A percentile compares a stretch with the other conserved stretches of the same genome.
These are phyloP conservation scores for Psilocybe azurescens DNA, from an alignment of 768 basidiomycete genomes.

Conservation along the genomic window DNA sequence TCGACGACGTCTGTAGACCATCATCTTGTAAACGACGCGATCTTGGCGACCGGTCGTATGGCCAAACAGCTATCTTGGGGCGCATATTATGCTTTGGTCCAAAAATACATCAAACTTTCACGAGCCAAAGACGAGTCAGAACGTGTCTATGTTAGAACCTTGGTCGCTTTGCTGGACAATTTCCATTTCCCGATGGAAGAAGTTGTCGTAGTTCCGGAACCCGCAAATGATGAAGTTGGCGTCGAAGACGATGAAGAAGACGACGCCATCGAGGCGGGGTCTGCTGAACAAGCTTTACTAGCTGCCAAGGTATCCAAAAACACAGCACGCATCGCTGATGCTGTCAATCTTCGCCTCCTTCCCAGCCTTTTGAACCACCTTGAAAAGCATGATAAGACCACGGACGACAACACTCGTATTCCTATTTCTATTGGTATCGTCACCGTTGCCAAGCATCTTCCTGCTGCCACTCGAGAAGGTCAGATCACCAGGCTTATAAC, in stretches of 20 bases:
- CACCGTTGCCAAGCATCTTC: conserved; percentile 83
- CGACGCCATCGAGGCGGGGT: conserved; percentile 19
- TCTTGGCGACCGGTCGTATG: conserved; percentile 78
- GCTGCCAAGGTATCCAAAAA: conserved; percentile 20
- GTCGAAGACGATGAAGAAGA: conserved; percentile 38
- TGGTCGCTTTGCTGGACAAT: conserved; percentile 85
- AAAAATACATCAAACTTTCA: conserved; percentile 77
- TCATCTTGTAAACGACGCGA: conserved; percentile 89
- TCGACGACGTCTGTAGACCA: conserved; percentile 73
- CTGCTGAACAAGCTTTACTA: conserved; percentile 7
- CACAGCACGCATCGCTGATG: conserved; percentile 65
- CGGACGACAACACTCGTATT: conserved; percentile 85
- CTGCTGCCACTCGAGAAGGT: conserved; percentile 59
- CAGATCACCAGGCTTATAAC: conserved; percentile 84
- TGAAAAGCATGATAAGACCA: conserved; percentile 78
- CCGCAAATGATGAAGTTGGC: conserved; percentile 37
- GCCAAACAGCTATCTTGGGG: conserved; percentile 83
- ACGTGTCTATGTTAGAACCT: conserved; percentile 81
- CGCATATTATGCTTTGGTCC: conserved; percentile 78
- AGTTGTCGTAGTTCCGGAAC: conserved; percentile 36
- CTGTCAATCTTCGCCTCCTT: conserved; percentile 76
- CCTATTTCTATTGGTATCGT: conserved; percentile 89
- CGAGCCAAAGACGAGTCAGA: conserved; percentile 73
- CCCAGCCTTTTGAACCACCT: conserved; percentile 82
- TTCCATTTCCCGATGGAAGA: conserved; percentile 92